Evolutionary conservation across 441 rosid species (phyloP).

Genomic region (Corymbia citriodora): DNA sequence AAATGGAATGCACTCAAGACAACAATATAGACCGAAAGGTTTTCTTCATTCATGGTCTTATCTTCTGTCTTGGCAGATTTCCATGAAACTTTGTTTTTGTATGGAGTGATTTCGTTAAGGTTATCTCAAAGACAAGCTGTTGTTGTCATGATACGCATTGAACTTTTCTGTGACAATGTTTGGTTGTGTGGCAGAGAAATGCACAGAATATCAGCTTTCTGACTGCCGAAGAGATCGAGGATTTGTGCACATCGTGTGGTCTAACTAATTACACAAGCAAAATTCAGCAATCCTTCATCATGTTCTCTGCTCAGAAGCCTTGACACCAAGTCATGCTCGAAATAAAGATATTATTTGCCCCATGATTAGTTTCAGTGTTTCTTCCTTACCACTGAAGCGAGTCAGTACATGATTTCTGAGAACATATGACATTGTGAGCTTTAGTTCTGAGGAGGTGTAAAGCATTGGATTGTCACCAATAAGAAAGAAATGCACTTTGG

Average conservation of each 20-base stretch:
- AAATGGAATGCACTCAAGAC: neutral
- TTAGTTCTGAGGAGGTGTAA: conserved; percentile 9
- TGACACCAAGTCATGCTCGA: conserved; percentile 22
- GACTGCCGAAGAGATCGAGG: conserved; percentile 72
- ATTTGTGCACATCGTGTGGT: conserved; percentile 73
- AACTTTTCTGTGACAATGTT: neutral
- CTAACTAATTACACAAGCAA: conserved; percentile 53
- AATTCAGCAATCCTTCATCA: conserved; percentile 64
- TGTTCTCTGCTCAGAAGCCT: conserved; percentile 88
- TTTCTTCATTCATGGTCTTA: neutral
- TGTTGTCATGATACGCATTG: neutral
- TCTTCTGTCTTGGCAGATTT: neutral
- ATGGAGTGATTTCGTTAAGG: neutral
- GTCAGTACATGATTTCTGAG: neutral
- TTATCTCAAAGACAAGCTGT: neutral
- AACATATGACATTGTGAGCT: conserved; percentile 2
- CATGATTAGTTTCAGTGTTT: neutral
- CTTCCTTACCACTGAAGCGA: conserved; percentile 1
- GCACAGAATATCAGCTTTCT: conserved; percentile 41
- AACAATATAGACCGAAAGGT: neutral
- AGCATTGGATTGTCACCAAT: neutral
- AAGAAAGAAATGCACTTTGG: neutral
- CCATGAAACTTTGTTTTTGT: neutral
- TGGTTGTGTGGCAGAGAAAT: conserved; percentile 35
- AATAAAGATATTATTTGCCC: conserved; percentile 3